Percentiles rank a stretch among this genome's conserved stretches.
These are phyloP conservation scores for Colletotrichum lini DNA, from an alignment of 2,329 filamentous ascomycete genomes.

Conservation along the genomic window DNA sequence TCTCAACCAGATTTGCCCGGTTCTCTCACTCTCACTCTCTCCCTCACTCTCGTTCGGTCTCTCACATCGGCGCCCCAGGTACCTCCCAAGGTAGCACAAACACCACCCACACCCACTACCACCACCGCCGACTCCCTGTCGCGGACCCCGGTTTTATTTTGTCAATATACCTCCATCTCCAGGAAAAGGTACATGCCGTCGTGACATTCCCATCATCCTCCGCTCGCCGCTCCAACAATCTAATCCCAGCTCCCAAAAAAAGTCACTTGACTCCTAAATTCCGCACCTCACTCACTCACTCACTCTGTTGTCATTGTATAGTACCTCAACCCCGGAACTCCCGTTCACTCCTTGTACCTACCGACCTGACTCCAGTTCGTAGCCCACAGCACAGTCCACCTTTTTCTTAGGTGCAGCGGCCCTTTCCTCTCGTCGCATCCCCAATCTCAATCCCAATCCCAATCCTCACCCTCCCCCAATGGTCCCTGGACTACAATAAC, in stretches of 20 bases:
- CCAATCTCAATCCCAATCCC: slow-evolving; percentile 5
- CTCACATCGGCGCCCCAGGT: neutral
- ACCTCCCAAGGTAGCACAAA: neutral
- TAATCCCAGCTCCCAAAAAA: slow-evolving; percentile 19
- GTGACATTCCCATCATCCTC: slow-evolving; percentile 19
- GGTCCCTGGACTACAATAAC: slow-evolving; percentile 38
- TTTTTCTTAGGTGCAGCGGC: neutral
- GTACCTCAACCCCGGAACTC: slow-evolving; percentile 38
- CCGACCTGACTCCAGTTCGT: slow-evolving; percentile 15
- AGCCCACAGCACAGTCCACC: slow-evolving; percentile 14
- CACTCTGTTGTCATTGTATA: neutral
- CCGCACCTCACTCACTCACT: slow-evolving; percentile 13
- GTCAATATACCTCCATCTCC: slow-evolving; percentile 38
- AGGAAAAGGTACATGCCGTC: slow-evolving; percentile 36
- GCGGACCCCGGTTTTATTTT: slow-evolving; percentile 16
- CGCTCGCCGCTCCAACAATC: slow-evolving; percentile 11
- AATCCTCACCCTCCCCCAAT: slow-evolving; percentile 1
- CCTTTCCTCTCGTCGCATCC: slow-evolving; percentile 15
- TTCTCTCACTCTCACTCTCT: neutral
- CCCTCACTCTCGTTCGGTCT: neutral
- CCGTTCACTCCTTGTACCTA: slow-evolving; percentile 18
- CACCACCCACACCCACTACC: neutral
- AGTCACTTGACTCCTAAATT: slow-evolving; percentile 1
- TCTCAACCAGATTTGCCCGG: neutral
- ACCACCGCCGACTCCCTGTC: neutral